Conservation (phyloP, 2,329 filamentous ascomycete species). For the Dendrostoma leiphaemia region DNA sequence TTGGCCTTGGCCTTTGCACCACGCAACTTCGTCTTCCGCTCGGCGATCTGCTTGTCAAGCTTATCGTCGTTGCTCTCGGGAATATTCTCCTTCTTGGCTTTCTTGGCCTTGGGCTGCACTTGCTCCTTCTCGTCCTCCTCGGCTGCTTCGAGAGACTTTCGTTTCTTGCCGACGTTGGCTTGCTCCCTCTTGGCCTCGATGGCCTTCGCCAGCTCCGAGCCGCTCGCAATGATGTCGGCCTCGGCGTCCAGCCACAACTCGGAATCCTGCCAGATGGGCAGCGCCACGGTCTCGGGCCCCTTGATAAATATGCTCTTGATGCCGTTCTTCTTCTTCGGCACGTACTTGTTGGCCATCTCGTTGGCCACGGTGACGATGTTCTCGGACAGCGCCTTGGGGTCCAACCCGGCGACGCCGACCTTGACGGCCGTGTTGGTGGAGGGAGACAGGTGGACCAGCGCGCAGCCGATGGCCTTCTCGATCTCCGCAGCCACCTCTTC, state of each 20-base stretch:
- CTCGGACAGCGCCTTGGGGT: constrained; percentile 71
- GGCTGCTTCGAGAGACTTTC: constrained; percentile 45
- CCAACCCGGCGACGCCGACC: constrained; percentile 74
- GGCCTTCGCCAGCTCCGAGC: constrained; percentile 46
- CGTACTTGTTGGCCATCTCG: constrained; percentile 72
- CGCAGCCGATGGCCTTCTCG: constrained; percentile 70
- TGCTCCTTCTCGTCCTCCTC: constrained; percentile 21
- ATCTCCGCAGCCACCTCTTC: constrained; percentile 77
- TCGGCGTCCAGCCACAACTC: constrained; percentile 84
- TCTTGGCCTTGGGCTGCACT: constrained; percentile 23
- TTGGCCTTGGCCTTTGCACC: constrained; percentile 59
- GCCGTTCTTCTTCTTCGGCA: constrained; percentile 85
- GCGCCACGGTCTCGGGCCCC: constrained; percentile 78
- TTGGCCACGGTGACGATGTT: constrained; percentile 74
- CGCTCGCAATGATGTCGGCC: constrained; percentile 65
- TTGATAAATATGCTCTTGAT: constrained; percentile 86
- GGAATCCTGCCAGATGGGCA: constrained; percentile 92
- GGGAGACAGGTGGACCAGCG: constrained; percentile 76
- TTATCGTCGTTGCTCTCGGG: constrained; percentile 49
- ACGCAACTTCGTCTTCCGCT: constrained; percentile 55
- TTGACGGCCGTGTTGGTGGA: constrained; percentile 78
- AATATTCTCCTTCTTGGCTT: constrained; percentile 24
- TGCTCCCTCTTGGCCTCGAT: constrained; percentile 41
- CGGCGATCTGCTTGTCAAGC: constrained; percentile 58
- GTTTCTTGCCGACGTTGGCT: constrained; percentile 65